These are phyloP conservation scores for Dothistroma septosporum DNA, from an alignment of 2,329 filamentous ascomycete genomes.

Conservation along the genomic window DNA sequence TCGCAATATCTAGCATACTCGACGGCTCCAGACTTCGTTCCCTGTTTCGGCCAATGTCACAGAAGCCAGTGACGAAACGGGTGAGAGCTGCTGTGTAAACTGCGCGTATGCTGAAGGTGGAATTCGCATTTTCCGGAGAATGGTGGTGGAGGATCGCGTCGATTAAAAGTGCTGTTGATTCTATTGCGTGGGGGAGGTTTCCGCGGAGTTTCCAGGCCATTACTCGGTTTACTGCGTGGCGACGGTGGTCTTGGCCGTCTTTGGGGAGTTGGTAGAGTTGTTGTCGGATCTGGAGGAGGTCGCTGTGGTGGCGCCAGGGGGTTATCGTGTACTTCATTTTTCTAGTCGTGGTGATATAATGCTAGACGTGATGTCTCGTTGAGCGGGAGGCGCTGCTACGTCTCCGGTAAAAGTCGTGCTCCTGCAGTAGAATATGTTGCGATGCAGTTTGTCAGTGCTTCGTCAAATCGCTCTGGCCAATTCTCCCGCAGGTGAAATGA, in stretches of 20 bases:
- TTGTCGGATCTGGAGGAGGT: constrained; percentile 62
- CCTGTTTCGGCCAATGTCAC: constrained; percentile 68
- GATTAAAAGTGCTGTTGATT: constrained; percentile 70
- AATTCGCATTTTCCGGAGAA: constrained; percentile 34
- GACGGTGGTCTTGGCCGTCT: constrained; percentile 28
- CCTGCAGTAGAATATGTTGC: not conserved
- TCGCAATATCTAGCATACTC: constrained; percentile 69
- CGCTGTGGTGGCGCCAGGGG: constrained; percentile 63
- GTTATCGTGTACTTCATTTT: constrained; percentile 72
- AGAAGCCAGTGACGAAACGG: constrained; percentile 70
- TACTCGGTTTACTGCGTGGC: constrained; percentile 40
- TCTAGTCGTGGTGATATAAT: not conserved
- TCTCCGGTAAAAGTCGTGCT: not conserved
- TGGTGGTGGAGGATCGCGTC: constrained; percentile 65
- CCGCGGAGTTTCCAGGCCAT: constrained; percentile 63
- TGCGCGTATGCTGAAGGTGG: constrained; percentile 60
- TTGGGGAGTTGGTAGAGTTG: constrained; percentile 55
- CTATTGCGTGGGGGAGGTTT: constrained; percentile 72
- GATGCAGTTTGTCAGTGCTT: constrained; percentile 4
- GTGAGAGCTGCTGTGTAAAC: constrained; percentile 69
- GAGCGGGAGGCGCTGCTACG: not conserved
- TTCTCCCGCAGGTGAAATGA: not conserved
- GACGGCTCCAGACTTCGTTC: constrained; percentile 53
- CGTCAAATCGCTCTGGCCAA: not conserved
- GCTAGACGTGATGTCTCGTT: not conserved